A percentile compares a stretch with the other conserved stretches of the same genome.
These are phyloP conservation scores for Aquilaria yunnanensis DNA, from an alignment of 345 rosid species.

Conservation along the genomic window DNA sequence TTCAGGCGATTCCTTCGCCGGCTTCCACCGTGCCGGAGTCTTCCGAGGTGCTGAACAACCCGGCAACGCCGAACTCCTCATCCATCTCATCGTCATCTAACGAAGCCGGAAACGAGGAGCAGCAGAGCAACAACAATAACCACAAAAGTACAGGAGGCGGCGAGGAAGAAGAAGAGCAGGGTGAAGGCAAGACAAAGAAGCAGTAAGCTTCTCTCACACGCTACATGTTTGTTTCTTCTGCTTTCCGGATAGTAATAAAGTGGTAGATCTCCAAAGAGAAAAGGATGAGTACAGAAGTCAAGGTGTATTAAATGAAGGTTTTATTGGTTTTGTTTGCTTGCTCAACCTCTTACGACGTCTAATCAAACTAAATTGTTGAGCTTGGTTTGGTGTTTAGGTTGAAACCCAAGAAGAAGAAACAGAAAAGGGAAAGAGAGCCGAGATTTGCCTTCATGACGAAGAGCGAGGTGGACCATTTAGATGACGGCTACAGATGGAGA, in stretches of 20 bases:
- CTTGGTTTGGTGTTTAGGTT: constrained; percentile 37
- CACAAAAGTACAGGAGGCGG: constrained; percentile 6
- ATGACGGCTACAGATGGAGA: constrained; percentile 97
- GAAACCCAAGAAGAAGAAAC: constrained; percentile 85
- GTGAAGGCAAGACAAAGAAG: constrained; percentile 61
- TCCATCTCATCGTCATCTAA: constrained; percentile 79
- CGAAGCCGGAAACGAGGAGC: constrained; percentile 46
- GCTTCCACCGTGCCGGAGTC: constrained; percentile 42
- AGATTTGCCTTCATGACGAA: constrained; percentile 95
- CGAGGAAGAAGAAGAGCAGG: constrained; percentile 39
- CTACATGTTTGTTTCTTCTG: not conserved
- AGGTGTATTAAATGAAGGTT: not conserved
- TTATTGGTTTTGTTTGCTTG: constrained; percentile 5
- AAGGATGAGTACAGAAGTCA: not conserved
- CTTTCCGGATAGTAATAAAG: not conserved
- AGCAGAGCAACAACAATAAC: not conserved
- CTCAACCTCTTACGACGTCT: not conserved
- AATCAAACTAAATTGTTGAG: not conserved
- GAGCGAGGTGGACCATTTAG: constrained; percentile 93
- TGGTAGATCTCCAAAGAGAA: too few relatives aligned
- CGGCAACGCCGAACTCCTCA: constrained; percentile 82
- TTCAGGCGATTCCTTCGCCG: constrained; percentile 31
- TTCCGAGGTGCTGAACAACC: constrained; percentile 70
- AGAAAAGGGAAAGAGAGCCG: constrained; percentile 71
- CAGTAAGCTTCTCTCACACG: constrained; percentile 41